These are phyloP conservation scores for Arachnomyces sp. DNA, from an alignment of 2,329 filamentous ascomycete species.

Conservation along the genomic window DNA sequence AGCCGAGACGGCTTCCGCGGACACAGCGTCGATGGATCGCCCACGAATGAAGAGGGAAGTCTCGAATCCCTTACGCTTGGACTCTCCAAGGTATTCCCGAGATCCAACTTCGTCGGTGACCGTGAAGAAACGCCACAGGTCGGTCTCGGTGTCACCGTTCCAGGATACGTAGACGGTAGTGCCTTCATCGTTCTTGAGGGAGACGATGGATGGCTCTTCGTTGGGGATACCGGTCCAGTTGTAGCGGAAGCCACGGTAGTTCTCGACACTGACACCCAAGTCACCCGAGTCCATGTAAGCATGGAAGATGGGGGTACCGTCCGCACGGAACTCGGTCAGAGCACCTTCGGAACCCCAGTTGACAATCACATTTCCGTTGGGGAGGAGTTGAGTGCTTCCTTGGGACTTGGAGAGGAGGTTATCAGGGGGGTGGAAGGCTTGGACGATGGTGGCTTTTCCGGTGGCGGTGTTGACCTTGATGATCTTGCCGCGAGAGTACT, in stretches of 20 bases:
- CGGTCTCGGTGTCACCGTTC: slow-evolving; percentile 45
- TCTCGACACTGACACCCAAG: slow-evolving; percentile 23
- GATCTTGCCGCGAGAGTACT: slow-evolving; percentile 39
- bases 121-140: slow-evolving; percentile 44
- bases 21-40: slow-evolving; percentile 26
- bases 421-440: slow-evolving; percentile 43
- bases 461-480: slow-evolving; percentile 37
- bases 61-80: slow-evolving; percentile 21
- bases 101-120: slow-evolving; percentile 19
- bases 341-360: slow-evolving; percentile 49
- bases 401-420: slow-evolving; percentile 44
- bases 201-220: slow-evolving; percentile 30
- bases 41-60: slow-evolving; percentile 19
- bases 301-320: slow-evolving; percentile 31
- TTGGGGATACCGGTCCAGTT: slow-evolving; percentile 32
- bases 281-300: slow-evolving; percentile 30
- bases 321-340: slow-evolving; percentile 34
- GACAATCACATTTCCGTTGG: slow-evolving; percentile 46
- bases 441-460: slow-evolving; percentile 38
- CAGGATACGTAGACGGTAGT: slow-evolving; percentile 46
- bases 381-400: slow-evolving; percentile 47
- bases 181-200: slow-evolving; percentile 23
- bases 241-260: slow-evolving; percentile 32
- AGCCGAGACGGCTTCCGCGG: slow-evolving; percentile 31
- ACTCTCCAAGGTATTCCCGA: slow-evolving; percentile 21